Base-by-base conservation (phyloP, 257 asterid species). In the Salvia hispanica region DNA sequence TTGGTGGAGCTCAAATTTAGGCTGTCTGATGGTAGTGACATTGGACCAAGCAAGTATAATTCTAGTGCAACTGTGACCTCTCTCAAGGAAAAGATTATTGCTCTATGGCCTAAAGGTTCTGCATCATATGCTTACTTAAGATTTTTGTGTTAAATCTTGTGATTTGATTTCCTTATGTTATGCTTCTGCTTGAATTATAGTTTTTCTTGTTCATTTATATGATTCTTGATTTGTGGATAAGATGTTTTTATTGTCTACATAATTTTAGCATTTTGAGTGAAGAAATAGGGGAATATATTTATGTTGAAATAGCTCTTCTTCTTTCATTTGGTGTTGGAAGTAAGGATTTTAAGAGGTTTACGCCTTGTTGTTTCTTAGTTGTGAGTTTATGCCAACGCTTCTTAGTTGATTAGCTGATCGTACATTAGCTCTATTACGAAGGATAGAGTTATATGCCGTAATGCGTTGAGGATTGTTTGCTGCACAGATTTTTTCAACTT, bases 21-120 rank as follows among this genome's bases (percentile, higher is more conserved):
- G 84, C 96, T 92, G 72, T 92, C 91, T 73, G 98, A 92, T 83
- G 96, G 95, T 62, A 84, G 85, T 84, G 98, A 92, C 53, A 89
- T 92, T 74, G 98, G 98, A 64, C 98, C 98, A 14, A 85, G 69
- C 89, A 85, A 87, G 83, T 89, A 81, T 79, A 78, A 74, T 67
- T 82, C 84, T 66, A 76, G 77, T 75, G 82, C 90, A 45, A 78
- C 92, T 64, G 98, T 92, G 51, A 78, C 79, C 62, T 82, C 91
- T 79, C 92, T 92, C 71, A 92, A 92, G 83, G 95, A 89, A 72
- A 92, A 84, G 89, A 85, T 92, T 71, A 78, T 92, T 78, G 81
- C 92, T 15, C 95, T 76, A 62, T 92, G 96, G 95, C 98, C 98
- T 31, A 84, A 85, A 92, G 98, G 98, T 92, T 80, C 31, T 63